Base-by-base conservation (phyloP, 352 stramenopile genomes). In the Globisporangium barbulae region DNA sequence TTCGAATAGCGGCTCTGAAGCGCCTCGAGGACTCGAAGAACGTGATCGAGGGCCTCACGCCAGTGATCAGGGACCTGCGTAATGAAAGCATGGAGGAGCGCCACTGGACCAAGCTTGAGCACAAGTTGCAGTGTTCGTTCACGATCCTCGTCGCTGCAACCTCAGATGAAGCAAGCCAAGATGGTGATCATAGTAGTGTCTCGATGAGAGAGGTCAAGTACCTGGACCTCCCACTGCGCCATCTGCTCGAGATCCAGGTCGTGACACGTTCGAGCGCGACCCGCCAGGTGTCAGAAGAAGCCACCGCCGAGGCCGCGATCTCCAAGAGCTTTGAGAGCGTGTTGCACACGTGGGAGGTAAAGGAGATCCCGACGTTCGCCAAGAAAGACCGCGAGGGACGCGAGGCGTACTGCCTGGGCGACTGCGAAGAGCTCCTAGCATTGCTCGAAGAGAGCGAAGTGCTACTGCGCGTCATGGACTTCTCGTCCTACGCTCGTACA, bases 381-480 rank as follows among this genome's bases (percentile, higher is more conserved):
- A 12, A 75, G 61, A 90, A 87, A 59, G 84, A 93, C 50, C 72
- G 79, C 15, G 82, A 93, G 7, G 80, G 81, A 2, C 72, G 82
- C 0, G 84, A 93, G 5, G 71, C 69, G 2, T 63, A 81, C 15
- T 86, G 71, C 5, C 55, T 93, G 2, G 79, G 78, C 0, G 79
- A 93, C 45, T 89, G 80, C 28, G 50, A 59, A 5, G 82, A 91
- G n/a, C 62, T 91, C 8, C 47, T 79, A 0, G 71, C 72, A 0
- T 63, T 93, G 1, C 66, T 91, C 13, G 84, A 93, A 58, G 82
- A 93, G 57, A 89, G 77, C 22, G 82, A 91, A 64, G 79, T 93
- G 15, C 56, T 93, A 1, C 70, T 93, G 21, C 72, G 80, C 8
- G 81, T 90, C 28, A 90, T 93, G 65, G 79, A 91, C 28, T 75